phyloP scores from a whole-genome alignment of 2,329 filamentous ascomycete species.

The Calonectria pteridis region DNA sequence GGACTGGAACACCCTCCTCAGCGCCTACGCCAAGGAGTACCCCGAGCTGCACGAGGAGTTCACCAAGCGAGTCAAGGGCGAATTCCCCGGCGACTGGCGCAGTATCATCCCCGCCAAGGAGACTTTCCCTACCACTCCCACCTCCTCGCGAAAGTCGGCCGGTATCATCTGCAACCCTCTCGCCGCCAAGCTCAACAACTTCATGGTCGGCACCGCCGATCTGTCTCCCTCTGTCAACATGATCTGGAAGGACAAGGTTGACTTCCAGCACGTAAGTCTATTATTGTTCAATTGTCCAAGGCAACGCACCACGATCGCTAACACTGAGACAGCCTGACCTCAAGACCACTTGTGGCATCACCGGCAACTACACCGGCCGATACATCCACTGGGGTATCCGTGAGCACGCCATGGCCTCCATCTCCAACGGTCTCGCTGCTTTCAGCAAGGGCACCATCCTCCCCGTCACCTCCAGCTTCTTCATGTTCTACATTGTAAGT shows the following conservation, averaged over 20 bases:
- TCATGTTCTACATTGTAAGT: conserved; percentile 69
- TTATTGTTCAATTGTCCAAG: background rate
- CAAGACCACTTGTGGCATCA: conserved; percentile 60
- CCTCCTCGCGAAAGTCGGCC: conserved; percentile 63
- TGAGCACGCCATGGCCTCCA: conserved; percentile 71
- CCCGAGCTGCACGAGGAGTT: conserved; percentile 65
- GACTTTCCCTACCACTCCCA: conserved; percentile 59
- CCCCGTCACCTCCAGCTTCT: conserved; percentile 70
- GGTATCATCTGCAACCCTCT: conserved; percentile 64
- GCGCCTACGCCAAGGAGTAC: conserved; percentile 57
- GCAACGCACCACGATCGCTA: background rate
- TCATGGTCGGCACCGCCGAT: conserved; percentile 68
- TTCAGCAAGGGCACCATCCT: conserved; percentile 67
- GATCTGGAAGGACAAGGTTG: conserved; percentile 65
- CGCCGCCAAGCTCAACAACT: conserved; percentile 58
- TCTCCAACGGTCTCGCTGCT: conserved; percentile 71
- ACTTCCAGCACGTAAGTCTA: conserved; percentile 59
- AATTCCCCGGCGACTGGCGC: conserved; percentile 61
- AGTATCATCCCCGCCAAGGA: conserved; percentile 60
- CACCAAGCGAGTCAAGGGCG: conserved; percentile 59
- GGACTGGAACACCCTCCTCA: conserved; percentile 60
- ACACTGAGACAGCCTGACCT: conserved; percentile 48
- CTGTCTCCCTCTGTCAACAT: conserved; percentile 67
- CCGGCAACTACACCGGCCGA: conserved; percentile 66
- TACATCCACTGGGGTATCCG: conserved; percentile 73